Base-by-base conservation (phyloP, 805 yeast species). In the Candida glaebosa region DNA sequence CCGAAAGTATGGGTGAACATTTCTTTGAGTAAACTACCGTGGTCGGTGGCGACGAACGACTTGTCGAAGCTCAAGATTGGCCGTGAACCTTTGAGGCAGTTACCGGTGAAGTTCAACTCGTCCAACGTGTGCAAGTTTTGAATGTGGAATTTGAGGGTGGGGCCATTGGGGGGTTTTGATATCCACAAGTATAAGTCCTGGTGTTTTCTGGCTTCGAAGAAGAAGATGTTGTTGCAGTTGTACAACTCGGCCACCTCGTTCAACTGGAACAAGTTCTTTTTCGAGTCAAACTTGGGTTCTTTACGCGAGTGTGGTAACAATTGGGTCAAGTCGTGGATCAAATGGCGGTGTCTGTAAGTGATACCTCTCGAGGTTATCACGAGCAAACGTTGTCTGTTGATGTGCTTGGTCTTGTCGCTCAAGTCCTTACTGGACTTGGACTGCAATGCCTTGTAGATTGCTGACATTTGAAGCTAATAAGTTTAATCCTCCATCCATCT, bases 121-220 rank as follows among this genome's bases (percentile, higher is more conserved):
- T 90, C 96, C 73, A 89, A 79, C 25, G 98, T 93, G 65, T 93
- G 98, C 67, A 93, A 74, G 66, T 93, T 93, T 67, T 91, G 96
- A 45, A 93, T 77, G 60, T 84, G 93, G 64, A 93, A 91, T 66
- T 93, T 93, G 56, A 87, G 70, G 18, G 97, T 91, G 45, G 99
- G 99, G 1, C 99, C 99, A 61, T 93, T 91, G 33, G 99, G 99
- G 20, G 98, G 93, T 66, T 93, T 91, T 25, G 96, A 79, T 49
- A 93, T 63, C 96, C 97, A 93, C 63, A 93, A 65, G 63, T 93
- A 93, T 57, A 93, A 78, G 67, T 93, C 99, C 64, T 82, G 86
- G 67, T 91, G 97, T 66, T 93, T 93, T 70, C 98, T 83, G 41
- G 96, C 87, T 67, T 93, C 99, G 61, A 93, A 93, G 62, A 85